These are phyloP conservation scores for Baeospora myosura DNA, from an alignment of 1,284 basidiomycete species.

Conservation along the genomic window DNA sequence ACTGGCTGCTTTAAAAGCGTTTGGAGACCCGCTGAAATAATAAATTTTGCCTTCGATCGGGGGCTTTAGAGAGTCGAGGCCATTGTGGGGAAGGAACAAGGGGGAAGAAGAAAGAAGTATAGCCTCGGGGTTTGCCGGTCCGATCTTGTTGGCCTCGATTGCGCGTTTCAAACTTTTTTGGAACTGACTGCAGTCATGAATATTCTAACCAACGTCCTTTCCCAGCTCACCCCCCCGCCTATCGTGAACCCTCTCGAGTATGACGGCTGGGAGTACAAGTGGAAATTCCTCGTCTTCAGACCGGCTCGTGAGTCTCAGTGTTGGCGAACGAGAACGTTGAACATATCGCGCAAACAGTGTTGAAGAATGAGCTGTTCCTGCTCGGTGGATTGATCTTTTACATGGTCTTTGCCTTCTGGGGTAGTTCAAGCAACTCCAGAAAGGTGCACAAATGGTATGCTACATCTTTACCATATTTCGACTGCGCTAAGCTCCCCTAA, in stretches of 20 bases:
- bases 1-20: no score
- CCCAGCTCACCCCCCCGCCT: slow-evolving; percentile 41
- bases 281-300: slow-evolving; percentile 72
- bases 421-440: slow-evolving; percentile 45
- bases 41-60: no score
- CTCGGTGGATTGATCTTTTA: slow-evolving; percentile 50
- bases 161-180: no score
- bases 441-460: slow-evolving; percentile 51
- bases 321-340: slow-evolving; percentile 3
- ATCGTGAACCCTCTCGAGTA: slow-evolving; percentile 31
- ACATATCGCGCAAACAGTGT: slow-evolving; percentile 32
- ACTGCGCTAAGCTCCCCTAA: slow-evolving; percentile 9
- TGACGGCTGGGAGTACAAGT: slow-evolving; percentile 58
- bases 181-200: no score
- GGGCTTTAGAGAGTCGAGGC: no score
- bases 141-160: no score
- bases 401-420: slow-evolving; percentile 43
- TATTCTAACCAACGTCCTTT: slow-evolving; percentile 37
- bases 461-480: slow-evolving; percentile 5
- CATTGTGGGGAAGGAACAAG: no score
- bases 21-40: no score
- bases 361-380: slow-evolving; percentile 60
- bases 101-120: no score
- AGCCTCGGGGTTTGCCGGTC: no score
- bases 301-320: slow-evolving; percentile 57